phyloP scores from a whole-genome alignment of 495 filamentous ascomycete genomes.

The Rostrohypoxylon terebratum region DNA sequence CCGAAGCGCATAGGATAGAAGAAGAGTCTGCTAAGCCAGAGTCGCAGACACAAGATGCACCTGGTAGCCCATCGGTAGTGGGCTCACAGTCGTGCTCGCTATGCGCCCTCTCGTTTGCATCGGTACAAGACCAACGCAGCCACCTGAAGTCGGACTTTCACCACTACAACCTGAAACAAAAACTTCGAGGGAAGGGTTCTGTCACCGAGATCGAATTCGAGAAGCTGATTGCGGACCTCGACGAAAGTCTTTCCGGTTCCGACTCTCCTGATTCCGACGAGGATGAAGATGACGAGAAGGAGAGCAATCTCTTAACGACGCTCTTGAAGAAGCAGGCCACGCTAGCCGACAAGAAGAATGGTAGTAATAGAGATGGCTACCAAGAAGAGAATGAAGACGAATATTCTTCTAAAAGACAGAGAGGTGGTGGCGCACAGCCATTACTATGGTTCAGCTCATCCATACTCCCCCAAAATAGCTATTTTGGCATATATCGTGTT shows the following conservation, averaged over 20 bases:
- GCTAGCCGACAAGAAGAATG: constrained; percentile 62
- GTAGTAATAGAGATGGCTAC: constrained; percentile 42
- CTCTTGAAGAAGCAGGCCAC: constrained; percentile 86
- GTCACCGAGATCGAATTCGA: constrained; percentile 86
- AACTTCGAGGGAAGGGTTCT: constrained; percentile 73
- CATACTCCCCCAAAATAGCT: constrained; percentile 77
- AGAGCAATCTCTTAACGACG: constrained; percentile 73
- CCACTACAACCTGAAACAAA: constrained; percentile 93
- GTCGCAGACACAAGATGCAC: constrained; percentile 52
- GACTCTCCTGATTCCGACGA: constrained; percentile 66
- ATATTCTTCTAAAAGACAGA: constrained; percentile 56
- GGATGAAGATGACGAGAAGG: constrained; percentile 58
- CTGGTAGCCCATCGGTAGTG: constrained; percentile 52
- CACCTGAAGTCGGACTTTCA: constrained; percentile 95
- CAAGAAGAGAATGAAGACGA: constrained; percentile 64
- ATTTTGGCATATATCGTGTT: constrained; percentile 85
- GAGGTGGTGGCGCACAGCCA: constrained; percentile 74
- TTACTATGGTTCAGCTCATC: constrained; percentile 87
- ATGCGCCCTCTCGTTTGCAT: constrained; percentile 75
- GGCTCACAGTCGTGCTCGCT: constrained; percentile 84
- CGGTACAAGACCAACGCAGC: constrained; percentile 81
- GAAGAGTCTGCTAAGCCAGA: constrained; percentile 35
- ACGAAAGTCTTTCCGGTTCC: constrained; percentile 92
- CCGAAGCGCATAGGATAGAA: constrained; percentile 44
- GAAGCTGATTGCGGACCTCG: constrained; percentile 80